Evolutionary conservation across 2,329 filamentous ascomycete genomes (phyloP), one percentile per base, ranked within the genome.

Genomic region (Pyricularia pennisetigena): DNA sequence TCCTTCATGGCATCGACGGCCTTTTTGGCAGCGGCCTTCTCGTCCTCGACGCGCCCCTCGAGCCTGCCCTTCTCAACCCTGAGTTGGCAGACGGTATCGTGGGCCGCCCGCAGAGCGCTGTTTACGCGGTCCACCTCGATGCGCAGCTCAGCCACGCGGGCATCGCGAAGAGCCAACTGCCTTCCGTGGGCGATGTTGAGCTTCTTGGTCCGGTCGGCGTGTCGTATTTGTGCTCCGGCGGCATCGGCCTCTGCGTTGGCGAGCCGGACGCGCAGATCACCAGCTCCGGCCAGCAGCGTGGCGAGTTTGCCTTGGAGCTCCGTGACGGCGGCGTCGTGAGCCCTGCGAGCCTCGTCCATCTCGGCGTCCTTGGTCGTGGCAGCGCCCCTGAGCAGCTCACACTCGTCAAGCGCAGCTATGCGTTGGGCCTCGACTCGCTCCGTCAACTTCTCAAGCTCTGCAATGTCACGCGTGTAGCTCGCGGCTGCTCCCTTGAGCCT

Each of bases 391-490:
- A 61, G 28, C 61, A 76, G 74, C 54, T 81, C 78, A 1, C 68
- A 71, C 70, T 88, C 85, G 69, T 87, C 75, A 4, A 76, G 74
- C 69, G 80, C 76, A 24, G 87, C 82, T 0, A 87, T 77, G 0
- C 69, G 72, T 74, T 88, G 66, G 14, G 68, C 71, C 70, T 88
- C 85, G 68, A 87, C 75, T 4, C 76, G 74, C 69, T 80, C 76
- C 24, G 87, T 82, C 0, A 87, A 78, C 1, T 69, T 72, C 74
- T 88, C 85, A 0, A 89, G 79, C 73, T 85, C 83, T 0, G 75
- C 72, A 0, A 88, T 79, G 69, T 88, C 86, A 4, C 82, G 79
- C 9, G 81, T 75, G 72, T 88, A 88, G 1, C 79, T 79, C 24
- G 82, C 81, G 0, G 85, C 79, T 0, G 85, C 84, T 16, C 79